A percentile compares a stretch with the other conserved stretches of the same genome.
phyloP scores from a whole-genome alignment of 2,329 filamentous ascomycete genomes.

The Hyphodiscus sp. region DNA sequence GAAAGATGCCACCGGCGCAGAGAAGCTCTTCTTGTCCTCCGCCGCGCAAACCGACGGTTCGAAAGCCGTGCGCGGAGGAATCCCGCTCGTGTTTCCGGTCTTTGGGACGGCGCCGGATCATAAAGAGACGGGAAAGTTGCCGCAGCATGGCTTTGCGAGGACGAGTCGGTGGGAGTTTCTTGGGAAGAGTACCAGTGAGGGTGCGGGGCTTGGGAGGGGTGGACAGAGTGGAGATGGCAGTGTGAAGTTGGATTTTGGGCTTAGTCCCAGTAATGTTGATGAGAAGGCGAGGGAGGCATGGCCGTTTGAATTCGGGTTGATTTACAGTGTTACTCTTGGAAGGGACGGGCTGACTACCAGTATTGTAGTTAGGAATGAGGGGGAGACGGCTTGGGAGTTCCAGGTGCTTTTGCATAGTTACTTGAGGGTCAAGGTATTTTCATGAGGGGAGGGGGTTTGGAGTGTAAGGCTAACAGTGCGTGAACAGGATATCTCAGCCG shows the following conservation, averaged over 20 bases:
- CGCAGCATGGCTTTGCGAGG: slow-evolving; percentile 93
- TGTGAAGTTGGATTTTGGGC: slow-evolving; percentile 93
- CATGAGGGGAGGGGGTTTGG: not conserved
- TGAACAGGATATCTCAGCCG: slow-evolving; percentile 67
- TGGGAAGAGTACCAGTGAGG: slow-evolving; percentile 68
- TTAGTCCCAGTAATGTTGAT: slow-evolving; percentile 66
- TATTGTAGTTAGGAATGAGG: slow-evolving; percentile 85
- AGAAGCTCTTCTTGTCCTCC: slow-evolving; percentile 83
- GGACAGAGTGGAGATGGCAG: slow-evolving; percentile 47
- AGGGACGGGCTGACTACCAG: slow-evolving; percentile 70
- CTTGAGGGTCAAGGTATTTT: slow-evolving; percentile 66
- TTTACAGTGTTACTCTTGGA: slow-evolving; percentile 86
- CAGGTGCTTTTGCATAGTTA: slow-evolving; percentile 92
- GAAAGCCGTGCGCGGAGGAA: slow-evolving; percentile 85
- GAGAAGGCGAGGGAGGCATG: slow-evolving; percentile 65
- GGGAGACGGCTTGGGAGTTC: slow-evolving; percentile 74
- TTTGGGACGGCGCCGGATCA: slow-evolving; percentile 79
- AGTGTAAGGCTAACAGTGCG: slow-evolving; percentile 8
- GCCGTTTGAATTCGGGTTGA: slow-evolving; percentile 81
- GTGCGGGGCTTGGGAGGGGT: slow-evolving; percentile 19
- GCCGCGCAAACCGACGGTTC: slow-evolving; percentile 75
- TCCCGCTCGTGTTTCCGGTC: slow-evolving; percentile 90
- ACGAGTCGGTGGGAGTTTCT: slow-evolving; percentile 89
- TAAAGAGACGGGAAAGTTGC: slow-evolving; percentile 69
- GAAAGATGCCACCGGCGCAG: slow-evolving; percentile 72